phyloP scores from a whole-genome alignment of 2,329 filamentous ascomycete species.

The Phyllosticta citribraziliensis region DNA sequence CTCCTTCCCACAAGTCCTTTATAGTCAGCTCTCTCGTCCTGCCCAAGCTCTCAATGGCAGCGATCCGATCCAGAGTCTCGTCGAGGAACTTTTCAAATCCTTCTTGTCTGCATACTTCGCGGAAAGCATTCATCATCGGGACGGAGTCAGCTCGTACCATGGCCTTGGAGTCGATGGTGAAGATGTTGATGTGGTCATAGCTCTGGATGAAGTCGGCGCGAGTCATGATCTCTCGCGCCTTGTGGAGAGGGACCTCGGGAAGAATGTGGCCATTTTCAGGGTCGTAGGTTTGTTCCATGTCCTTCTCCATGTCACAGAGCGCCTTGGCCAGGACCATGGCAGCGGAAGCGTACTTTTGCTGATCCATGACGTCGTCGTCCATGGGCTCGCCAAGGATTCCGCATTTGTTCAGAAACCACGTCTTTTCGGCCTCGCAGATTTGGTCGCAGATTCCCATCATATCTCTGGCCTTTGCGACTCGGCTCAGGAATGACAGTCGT shows the following conservation, averaged over 20 bases:
- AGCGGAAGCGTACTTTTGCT: conserved; percentile 90
- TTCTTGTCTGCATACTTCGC: conserved; percentile 64
- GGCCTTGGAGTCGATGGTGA: conserved; percentile 81
- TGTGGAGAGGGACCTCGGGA: conserved; percentile 51
- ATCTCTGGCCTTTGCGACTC: conserved; percentile 75
- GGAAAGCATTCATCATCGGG: conserved; percentile 90
- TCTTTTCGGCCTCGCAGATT: conserved; percentile 62
- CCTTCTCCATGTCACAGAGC: conserved; percentile 72
- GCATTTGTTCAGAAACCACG: conserved; percentile 69
- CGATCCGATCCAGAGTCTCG: conserved; percentile 72
- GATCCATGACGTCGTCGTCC: conserved; percentile 98
- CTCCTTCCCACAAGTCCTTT: conserved; percentile 82
- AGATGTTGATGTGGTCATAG: conserved; percentile 90
- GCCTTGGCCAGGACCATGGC: conserved; percentile 90
- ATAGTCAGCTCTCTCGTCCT: conserved; percentile 90
- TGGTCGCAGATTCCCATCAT: conserved; percentile 70
- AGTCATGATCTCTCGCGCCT: conserved; percentile 70
- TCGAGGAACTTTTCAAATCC: conserved; percentile 79
- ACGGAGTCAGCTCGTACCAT: conserved; percentile 88
- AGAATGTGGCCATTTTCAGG: conserved; percentile 60
- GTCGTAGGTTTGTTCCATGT: conserved; percentile 54
- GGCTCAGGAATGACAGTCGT: conserved; percentile 75
- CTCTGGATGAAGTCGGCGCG: conserved; percentile 86
- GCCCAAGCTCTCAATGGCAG: conserved; percentile 86
- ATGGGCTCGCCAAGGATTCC: conserved; percentile 66